phyloP scores from a whole-genome alignment of 257 asterid species.

The Solanum appendiculatum region DNA sequence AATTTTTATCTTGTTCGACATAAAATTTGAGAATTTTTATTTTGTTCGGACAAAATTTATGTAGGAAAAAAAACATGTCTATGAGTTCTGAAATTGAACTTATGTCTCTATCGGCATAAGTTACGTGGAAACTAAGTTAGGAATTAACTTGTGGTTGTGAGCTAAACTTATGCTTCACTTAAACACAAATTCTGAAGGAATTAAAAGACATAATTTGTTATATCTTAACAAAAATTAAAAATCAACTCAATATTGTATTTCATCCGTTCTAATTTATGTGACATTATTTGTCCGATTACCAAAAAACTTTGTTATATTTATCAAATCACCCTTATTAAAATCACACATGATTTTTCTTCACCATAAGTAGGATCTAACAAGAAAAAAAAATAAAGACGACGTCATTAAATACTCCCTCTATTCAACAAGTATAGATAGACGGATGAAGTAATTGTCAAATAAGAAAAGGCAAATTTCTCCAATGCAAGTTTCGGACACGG shows the following conservation, averaged over 20 bases:
- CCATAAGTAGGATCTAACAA: too few relatives aligned
- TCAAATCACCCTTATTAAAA: background rate
- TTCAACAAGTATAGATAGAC: rapidly evolving
- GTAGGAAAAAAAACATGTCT: background rate
- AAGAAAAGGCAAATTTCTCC: too few relatives aligned
- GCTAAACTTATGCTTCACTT: background rate
- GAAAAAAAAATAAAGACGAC: too few relatives aligned
- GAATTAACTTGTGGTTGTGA: background rate
- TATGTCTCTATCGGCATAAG: background rate
- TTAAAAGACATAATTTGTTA: background rate
- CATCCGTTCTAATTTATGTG: background rate
- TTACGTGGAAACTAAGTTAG: too few relatives aligned
- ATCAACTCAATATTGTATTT: too few relatives aligned
- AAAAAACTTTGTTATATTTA: too few relatives aligned
- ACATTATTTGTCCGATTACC: background rate
- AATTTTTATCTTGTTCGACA: background rate
- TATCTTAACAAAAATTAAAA: background rate
- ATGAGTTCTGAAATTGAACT: background rate
- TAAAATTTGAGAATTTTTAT: too few relatives aligned
- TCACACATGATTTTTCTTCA: background rate
- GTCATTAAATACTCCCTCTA: too few relatives aligned
- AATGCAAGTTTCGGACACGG: too few relatives aligned
- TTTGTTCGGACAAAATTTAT: too few relatives aligned
- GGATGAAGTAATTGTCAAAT: rapidly evolving
- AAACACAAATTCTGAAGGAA: background rate